Conservation (phyloP, 345 rosid species). For the Rubroshorea leprosula region DNA sequence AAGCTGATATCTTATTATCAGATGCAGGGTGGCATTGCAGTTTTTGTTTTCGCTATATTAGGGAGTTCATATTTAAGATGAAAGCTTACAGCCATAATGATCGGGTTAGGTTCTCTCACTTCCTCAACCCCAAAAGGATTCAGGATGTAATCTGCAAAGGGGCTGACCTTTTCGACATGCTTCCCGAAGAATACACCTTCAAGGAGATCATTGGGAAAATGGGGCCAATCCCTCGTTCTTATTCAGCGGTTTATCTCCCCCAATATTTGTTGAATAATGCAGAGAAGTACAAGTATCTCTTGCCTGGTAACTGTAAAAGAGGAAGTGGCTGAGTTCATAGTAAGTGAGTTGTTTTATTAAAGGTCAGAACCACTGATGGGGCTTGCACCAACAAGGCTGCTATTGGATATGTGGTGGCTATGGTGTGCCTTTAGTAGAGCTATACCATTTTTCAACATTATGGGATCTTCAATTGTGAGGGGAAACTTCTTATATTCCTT, state of each 20-base stretch:
- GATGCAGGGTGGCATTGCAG: constrained; percentile 98
- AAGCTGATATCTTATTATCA: constrained; percentile 55
- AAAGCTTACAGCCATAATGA: constrained; percentile 91
- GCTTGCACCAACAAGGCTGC: constrained; percentile 15
- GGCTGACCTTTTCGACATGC: constrained; percentile 75
- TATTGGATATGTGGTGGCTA: constrained; percentile 11
- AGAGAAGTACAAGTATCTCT: constrained; percentile 58
- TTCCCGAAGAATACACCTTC: constrained; percentile 90
- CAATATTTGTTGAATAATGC: constrained; percentile 55
- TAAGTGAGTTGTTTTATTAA: constrained; percentile 10
- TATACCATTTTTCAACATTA: constrained; percentile 12
- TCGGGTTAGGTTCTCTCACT: constrained; percentile 82
- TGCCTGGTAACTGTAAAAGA: constrained; percentile 86
- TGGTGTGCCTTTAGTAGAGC: constrained; percentile 1
- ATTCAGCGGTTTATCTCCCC: constrained; percentile 84
- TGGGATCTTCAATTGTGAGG: constrained; percentile 8
- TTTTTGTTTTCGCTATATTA: constrained; percentile 78
- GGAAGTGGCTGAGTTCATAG: constrained; percentile 53
- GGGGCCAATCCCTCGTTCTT: constrained; percentile 73
- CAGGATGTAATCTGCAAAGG: constrained; percentile 88
- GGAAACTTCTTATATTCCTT: neutral
- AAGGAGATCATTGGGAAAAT: constrained; percentile 83
- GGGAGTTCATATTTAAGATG: constrained; percentile 87
- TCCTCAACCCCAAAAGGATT: constrained; percentile 65
- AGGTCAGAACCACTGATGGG: constrained; percentile 17